Evolutionary conservation across 306 rosid genomes (phyloP), one percentile per base, ranked within the genome.

Genomic region (Crotalaria pallida): DNA sequence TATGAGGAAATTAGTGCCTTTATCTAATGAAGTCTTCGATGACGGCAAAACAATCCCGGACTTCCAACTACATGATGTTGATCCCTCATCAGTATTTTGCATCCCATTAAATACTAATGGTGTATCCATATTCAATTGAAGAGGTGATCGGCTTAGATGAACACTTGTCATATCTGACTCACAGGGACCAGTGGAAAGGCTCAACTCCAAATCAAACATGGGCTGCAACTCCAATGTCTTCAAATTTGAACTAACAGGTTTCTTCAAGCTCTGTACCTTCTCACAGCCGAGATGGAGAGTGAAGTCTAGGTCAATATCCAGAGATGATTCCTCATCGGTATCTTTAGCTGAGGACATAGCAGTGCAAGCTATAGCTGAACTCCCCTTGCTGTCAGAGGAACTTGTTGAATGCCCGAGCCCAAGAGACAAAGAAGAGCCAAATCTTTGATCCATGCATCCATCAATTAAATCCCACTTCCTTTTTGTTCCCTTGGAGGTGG

Each of bases 331-430:
- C 72, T 89, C 98, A 38, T 92, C 98, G 2, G 75, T 86, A 74
- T 92, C 96, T 85, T 92, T 89, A 59, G 89, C 88, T 22, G 98
- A 92, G 69, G 98, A 92, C 80, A 88, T 63, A 51, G 89, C 84
- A 65, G 95, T 83, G 91, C 96, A 88, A 74, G 86, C 96, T 31
- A 92, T 83, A 18, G 82, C 96, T 22, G 96, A 87, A 79, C 96
- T 92, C 22, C 92, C 98, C 81, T 92, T 89, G 82, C 98, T 92
- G 80, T 92, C 96, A 2, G 92, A 88, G 58, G 96, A 92, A 55
- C 96, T 86, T 24, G 96, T 44, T 43, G 98, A 81, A 60, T 45
- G 85, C 34, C 96, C 95, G 47, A 92, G 87, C 79, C 98, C 92
- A 63, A 87, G 96, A 18, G 90, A 84, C 77, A 92, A 73, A 51